Percentiles rank a stretch among this genome's conserved stretches.
Conservation (phyloP, 352 stramenopile species). For the Phytophthora tubulina region DNA sequence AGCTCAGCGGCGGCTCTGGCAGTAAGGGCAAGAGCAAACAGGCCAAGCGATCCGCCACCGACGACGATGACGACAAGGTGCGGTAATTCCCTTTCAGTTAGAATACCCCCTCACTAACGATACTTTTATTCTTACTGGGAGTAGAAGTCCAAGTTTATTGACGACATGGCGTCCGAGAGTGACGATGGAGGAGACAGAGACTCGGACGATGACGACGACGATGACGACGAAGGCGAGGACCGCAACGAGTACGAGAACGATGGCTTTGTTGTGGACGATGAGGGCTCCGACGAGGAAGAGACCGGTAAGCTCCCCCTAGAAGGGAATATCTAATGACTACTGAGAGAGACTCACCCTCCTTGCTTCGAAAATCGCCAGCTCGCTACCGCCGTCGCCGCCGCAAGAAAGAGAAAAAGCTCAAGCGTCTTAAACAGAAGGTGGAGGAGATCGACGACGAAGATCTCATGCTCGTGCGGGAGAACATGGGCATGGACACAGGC, state of each 20-base stretch:
- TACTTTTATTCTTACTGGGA: constrained; percentile 11
- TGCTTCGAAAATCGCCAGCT: constrained; percentile 36
- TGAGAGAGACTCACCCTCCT: constrained; percentile 21
- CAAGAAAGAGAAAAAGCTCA: constrained; percentile 91
- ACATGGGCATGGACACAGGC: constrained; percentile 88
- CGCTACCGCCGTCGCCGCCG: constrained; percentile 74
- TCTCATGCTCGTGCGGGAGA: constrained; percentile 90
- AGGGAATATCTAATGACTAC: background rate
- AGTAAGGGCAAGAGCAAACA: constrained; percentile 65
- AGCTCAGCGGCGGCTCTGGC: constrained; percentile 45
- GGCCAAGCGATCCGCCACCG: constrained; percentile 68
- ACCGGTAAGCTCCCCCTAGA: constrained; percentile 51
- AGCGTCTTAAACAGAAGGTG: constrained; percentile 89
- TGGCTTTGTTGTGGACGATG: constrained; percentile 89
- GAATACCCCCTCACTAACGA: constrained; percentile 14
- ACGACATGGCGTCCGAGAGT: constrained; percentile 91
- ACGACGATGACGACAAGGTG: constrained; percentile 79
- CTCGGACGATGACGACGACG: constrained; percentile 78
- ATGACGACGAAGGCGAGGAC: constrained; percentile 87
- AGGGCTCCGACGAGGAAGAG: constrained; percentile 77
- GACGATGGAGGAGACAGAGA: constrained; percentile 68
- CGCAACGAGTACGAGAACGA: constrained; percentile 92
- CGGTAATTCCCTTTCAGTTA: constrained; percentile 1
- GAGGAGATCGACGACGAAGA: constrained; percentile 91
- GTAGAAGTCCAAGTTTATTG: constrained; percentile 87